Evolutionary conservation across 208 protist genomes (phyloP).

Genomic region (Trypanosoma rangeli): DNA sequence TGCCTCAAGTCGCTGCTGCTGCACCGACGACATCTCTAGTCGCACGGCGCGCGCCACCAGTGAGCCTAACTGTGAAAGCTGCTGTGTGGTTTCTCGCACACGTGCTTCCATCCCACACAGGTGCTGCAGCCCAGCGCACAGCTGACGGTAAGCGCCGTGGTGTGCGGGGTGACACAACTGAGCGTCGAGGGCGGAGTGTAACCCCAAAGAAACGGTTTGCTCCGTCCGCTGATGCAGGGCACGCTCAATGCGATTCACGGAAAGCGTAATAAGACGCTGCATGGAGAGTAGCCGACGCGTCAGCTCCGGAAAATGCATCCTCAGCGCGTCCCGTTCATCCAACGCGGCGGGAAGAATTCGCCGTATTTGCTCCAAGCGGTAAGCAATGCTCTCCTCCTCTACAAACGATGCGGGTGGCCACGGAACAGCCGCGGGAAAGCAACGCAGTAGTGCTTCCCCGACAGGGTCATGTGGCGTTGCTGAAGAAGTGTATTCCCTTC

Average conservation of each 20-base stretch:
- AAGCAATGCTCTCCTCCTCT: conserved; percentile 39
- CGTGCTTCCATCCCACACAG: conserved; percentile 39
- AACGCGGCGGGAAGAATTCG: conserved; percentile 29
- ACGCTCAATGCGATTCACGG: conserved; percentile 56
- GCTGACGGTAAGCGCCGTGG: conserved; percentile 45
- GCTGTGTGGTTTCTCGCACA: conserved; percentile 18
- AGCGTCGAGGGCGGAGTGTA: conserved; percentile 58
- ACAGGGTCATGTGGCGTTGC: not conserved
- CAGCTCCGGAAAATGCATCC: conserved; percentile 5
- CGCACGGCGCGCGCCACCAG: conserved; percentile 48
- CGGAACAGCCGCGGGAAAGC: conserved; percentile 39
- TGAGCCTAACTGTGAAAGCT: conserved; percentile 35
- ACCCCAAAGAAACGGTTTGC: conserved; percentile 42
- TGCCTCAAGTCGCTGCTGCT: conserved; percentile 25
- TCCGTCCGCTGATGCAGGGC: conserved; percentile 63
- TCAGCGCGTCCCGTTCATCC: not conserved
- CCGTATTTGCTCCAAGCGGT: conserved; percentile 47
- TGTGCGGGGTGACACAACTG: conserved; percentile 57
- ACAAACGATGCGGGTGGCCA: conserved; percentile 76
- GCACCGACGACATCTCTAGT: conserved; percentile 10
- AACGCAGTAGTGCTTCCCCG: conserved; percentile 33
- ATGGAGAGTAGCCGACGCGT: conserved; percentile 54
- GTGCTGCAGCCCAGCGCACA: conserved; percentile 48
- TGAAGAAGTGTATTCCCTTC: not conserved
- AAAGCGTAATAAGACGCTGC: conserved; percentile 50